These are phyloP conservation scores for Suillus subalutaceus DNA, from an alignment of 768 basidiomycete genomes.

Conservation along the genomic window DNA sequence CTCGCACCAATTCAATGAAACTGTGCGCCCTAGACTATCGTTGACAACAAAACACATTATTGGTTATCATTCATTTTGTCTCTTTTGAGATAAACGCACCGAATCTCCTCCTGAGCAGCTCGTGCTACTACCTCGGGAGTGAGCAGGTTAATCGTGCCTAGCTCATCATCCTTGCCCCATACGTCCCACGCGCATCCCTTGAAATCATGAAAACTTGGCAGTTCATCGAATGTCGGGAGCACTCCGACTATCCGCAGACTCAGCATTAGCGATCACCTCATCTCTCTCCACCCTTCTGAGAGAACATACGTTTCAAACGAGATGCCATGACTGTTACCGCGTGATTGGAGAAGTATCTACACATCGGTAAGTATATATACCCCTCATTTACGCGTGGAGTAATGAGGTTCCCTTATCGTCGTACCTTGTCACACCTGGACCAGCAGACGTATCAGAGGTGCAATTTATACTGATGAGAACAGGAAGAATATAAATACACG, in stretches of 20 bases:
- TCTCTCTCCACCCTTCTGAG: constrained; percentile 14
- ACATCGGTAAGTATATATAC: constrained; percentile 8
- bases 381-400: not conserved
- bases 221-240: constrained; percentile 51
- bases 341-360: constrained; percentile 6
- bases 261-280: not conserved
- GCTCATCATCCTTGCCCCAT: constrained; percentile 66
- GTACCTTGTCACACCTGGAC: constrained; percentile 12
- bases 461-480: constrained; percentile 13
- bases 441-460: constrained; percentile 20
- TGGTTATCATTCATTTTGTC: not conserved
- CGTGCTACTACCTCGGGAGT: constrained; percentile 64
- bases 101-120: constrained; percentile 60
- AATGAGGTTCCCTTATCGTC: not conserved
- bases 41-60: not conserved
- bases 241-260: constrained; percentile 18
- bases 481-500: constrained; percentile 29
- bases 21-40: constrained; percentile 42
- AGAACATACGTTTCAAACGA: constrained; percentile 20
- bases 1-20: constrained; percentile 66
- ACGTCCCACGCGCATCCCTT: constrained; percentile 69
- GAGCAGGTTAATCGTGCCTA: constrained; percentile 68
- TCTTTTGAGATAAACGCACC: constrained; percentile 38
- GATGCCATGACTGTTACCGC: constrained; percentile 17
- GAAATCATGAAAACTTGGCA: constrained; percentile 44